Evolutionary conservation across 164 flowering plant genomes (phyloP).

Genomic region (Vitis vinifera): ASM3070453v1 NC_081813.1:5387001-5387500

Average conservation of each 20-base stretch:
- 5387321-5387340: slow-evolving; percentile 7
- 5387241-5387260: slow-evolving; percentile 18
- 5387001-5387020: too few relatives aligned
- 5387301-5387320: neutral
- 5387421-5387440: slow-evolving; percentile 13
- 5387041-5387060: slow-evolving; percentile 2
- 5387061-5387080: neutral
- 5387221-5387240: slow-evolving; percentile 5
- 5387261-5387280: neutral
- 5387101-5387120: neutral
- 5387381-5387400: neutral
- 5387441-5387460: slow-evolving; percentile 17
- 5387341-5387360: slow-evolving; percentile 9
- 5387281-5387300: slow-evolving; percentile 9
- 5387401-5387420: slow-evolving; percentile 5
- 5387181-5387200: neutral
- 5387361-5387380: slow-evolving; percentile 1
- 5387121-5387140: neutral
- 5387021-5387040: neutral
- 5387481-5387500: slow-evolving; percentile 18
- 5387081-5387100: neutral
- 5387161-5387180: neutral
- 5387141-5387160: too few relatives aligned
- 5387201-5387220: slow-evolving; percentile 1
- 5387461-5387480: slow-evolving; percentile 11